These are phyloP conservation scores for Solanum bulbocastanum DNA, from an alignment of 257 asterid species.

Conservation along the genomic window DNA sequence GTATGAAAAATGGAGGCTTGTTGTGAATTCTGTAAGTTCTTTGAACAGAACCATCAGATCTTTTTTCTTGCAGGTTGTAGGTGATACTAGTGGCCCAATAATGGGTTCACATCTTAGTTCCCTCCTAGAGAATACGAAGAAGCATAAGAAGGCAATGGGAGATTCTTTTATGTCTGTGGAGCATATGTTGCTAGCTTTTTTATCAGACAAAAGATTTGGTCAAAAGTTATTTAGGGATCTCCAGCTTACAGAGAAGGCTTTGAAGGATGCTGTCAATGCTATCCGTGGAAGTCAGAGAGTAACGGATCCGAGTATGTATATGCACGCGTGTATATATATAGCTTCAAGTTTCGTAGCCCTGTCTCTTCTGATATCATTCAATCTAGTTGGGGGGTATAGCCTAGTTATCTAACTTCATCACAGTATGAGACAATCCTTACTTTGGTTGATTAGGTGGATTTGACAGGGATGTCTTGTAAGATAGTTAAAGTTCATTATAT, in stretches of 20 bases:
- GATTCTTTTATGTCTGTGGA: slow-evolving; percentile 91
- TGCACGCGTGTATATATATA: neutral
- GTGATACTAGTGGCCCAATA: slow-evolving; percentile 66
- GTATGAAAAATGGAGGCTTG: slow-evolving; percentile 13
- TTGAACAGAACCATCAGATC: neutral
- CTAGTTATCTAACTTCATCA: neutral
- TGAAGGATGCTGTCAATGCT: slow-evolving; percentile 78
- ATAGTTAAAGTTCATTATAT: neutral
- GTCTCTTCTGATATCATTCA: neutral
- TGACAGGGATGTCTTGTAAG: neutral
- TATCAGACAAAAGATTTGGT: slow-evolving; percentile 75
- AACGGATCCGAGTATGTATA: slow-evolving; percentile 67
- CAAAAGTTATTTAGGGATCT: slow-evolving; percentile 48
- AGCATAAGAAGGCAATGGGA: slow-evolving; percentile 62
- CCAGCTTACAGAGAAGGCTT: slow-evolving; percentile 51
- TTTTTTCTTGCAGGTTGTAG: slow-evolving; percentile 46
- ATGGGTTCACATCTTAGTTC: slow-evolving; percentile 58
- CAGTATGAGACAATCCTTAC: neutral
- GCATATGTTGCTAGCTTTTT: slow-evolving; percentile 73
- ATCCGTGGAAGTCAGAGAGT: slow-evolving; percentile 92
- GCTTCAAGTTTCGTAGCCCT: neutral
- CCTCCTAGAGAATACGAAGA: slow-evolving; percentile 68
- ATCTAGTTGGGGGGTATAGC: neutral
- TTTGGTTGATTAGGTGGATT: neutral
- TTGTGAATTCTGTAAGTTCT: neutral